Base-by-base conservation (phyloP, 148 eudicot genomes). In the Rhododendron ovatum region DNA sequence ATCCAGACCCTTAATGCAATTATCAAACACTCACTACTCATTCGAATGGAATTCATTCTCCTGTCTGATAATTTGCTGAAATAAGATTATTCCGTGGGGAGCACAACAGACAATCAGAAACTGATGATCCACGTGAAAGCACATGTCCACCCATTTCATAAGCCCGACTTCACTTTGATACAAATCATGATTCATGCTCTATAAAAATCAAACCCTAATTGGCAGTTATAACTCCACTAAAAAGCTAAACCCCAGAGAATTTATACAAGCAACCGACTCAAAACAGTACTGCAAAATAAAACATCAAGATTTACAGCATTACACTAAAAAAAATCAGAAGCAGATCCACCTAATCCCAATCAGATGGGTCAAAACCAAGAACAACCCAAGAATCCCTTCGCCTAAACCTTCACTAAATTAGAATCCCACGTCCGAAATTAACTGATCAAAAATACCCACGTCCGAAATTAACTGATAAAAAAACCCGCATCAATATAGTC, bases 291-390 rank as follows among this genome's bases (percentile, higher is more conserved):
- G 35, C 47, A 2, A 45, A 71, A 82, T 9, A n/a, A 35, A 79
- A 85, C 3, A 65, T 11, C 78, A 82, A 45, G 22, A 4, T 57
- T 81, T 33, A 83, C 83, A 20, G 24, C 53, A 71, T 39, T 26
- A 82, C 24, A 18, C 17, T 74, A 82, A 13, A 45, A 76, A 59
- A 35, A 39, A 35, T 53, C 47, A 18, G 28, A 15, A 7, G 59
- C 53, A 63, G 88, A 87, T 87, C 88, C 79, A 79, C 26, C 13
- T 18, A 83, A 87, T 24, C 61, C 48, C 83, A 65, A 78, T 48
- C 55, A 35, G 30, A 65, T 43, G 51, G 3, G 80, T 78, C 26
- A 67, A 78, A 73, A 22, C 65, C 33, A 35, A 12, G 48, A 57
- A 33, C 39, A 78, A 50, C 61, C 88, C 77, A 61, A 80, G 0